Base-by-base conservation (phyloP, 192 early-diverging fungal genomes). In the Entomortierella parvispora region DNA sequence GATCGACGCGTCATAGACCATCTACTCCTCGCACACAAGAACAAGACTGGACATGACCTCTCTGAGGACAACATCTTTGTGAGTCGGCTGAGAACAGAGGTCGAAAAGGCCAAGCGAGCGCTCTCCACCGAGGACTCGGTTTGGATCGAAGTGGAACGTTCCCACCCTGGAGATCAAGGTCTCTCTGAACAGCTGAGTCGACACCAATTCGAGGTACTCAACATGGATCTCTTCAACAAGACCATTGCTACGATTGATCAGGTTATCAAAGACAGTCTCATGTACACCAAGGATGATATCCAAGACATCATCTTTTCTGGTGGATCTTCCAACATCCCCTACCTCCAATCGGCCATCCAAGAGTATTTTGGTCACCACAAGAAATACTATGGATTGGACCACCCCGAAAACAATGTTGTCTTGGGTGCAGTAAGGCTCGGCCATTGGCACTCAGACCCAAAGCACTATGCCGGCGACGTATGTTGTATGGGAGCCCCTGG, bases 151-250 rank as follows among this genome's bases (percentile, higher is more conserved):
- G 42, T 65, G 28, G 28, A 54, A 25, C 42, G 26, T 40, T 17
- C 10, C 25, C 40, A 45, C 8, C 42, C 62, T 65, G 62, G 40
- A 33, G 62, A 15, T 42, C 62, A 54, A 31, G 90, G 90, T 85
- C 88, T 95, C 65, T 91, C 91, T 25, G 92, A 95, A 85, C 87
- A 90, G 78, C 80, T 95, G 32, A 94, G 93, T 62, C 90, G 92
- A 43, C 91, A 92, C 85, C 92, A 94, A 83, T 95, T 95, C 53
- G 93, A 94, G 82, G 92, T 93, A 78, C 84, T 95, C 56, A 93
- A 93, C 85, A 90, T 87, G 82, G 89, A 91, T 80, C 79, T 95
- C 65, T 94, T 95, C 86, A 91, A 89, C 85, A 90, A 90, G 81
- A 93, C 93, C 44, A 81, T 95, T 46, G 86, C 89, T 74, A 90